Percentiles rank a stretch among this genome's conserved stretches.
These are phyloP conservation scores for Trichosporon asahii DNA, from an alignment of 1,284 basidiomycete genomes.

Conservation along the genomic window DNA sequence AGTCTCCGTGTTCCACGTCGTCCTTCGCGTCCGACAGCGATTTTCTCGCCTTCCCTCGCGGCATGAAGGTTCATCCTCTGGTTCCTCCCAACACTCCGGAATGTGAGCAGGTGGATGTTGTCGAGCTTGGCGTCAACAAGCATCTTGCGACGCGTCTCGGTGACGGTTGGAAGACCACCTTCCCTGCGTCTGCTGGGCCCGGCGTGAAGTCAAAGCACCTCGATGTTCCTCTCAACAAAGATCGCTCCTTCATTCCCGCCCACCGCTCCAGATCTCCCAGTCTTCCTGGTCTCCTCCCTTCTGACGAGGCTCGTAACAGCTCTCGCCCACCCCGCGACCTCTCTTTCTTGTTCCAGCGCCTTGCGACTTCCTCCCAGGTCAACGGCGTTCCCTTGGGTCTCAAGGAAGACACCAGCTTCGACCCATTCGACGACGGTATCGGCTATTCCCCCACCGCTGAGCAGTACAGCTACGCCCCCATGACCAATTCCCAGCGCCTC, in stretches of 20 bases:
- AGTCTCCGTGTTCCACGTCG: neutral
- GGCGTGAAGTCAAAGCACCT: neutral
- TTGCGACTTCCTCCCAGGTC: neutral
- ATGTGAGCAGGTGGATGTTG: neutral
- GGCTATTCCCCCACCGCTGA: neutral
- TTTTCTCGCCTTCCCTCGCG: too few species aligned
- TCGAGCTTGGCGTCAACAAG: neutral
- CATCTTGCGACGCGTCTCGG: slow-evolving; percentile 15
- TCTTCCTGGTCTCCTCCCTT: slow-evolving; percentile 18
- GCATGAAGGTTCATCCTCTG: neutral
- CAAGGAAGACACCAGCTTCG: neutral
- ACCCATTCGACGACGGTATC: neutral
- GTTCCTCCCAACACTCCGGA: slow-evolving; percentile 13
- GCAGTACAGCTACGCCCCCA: neutral
- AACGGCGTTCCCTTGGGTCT: neutral
- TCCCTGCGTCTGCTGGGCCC: neutral
- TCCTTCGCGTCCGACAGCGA: neutral
- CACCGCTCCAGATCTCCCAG: slow-evolving; percentile 24
- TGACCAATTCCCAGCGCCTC: neutral
- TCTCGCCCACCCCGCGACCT: slow-evolving; percentile 8
- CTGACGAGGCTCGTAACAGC: neutral
- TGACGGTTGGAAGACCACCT: slow-evolving; percentile 15
- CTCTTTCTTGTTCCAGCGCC: neutral
- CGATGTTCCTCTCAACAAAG: neutral
- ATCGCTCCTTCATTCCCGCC: neutral